These are phyloP conservation scores for Colletotrichum liaoningense DNA, from an alignment of 2,329 filamentous ascomycete genomes.

Conservation along the genomic window DNA sequence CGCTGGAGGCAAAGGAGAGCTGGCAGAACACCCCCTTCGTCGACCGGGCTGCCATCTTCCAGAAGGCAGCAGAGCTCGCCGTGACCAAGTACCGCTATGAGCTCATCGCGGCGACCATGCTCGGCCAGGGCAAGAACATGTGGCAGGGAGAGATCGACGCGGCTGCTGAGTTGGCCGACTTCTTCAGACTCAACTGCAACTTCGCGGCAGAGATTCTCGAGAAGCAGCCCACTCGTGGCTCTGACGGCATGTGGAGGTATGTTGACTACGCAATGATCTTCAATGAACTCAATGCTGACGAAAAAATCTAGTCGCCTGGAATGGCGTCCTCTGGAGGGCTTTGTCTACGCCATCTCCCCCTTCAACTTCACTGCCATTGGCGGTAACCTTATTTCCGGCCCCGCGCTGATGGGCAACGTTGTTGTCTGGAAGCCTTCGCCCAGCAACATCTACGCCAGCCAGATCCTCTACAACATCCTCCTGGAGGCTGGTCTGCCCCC, in stretches of 20 bases:
- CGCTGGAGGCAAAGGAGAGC: slow-evolving; percentile 83
- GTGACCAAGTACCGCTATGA: slow-evolving; percentile 95
- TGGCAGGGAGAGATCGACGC: slow-evolving; percentile 99
- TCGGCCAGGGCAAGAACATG: slow-evolving; percentile 97
- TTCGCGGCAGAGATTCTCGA: slow-evolving; percentile 92
- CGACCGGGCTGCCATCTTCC: slow-evolving; percentile 91
- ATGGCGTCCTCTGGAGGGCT: slow-evolving; percentile 90
- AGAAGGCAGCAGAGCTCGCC: slow-evolving; percentile 94
- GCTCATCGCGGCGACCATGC: slow-evolving; percentile 94
- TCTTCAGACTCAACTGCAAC: slow-evolving; percentile 92
- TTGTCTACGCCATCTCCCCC: slow-evolving; percentile 92
- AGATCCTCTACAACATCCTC: slow-evolving; percentile 89
- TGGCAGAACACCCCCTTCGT: slow-evolving; percentile 92
- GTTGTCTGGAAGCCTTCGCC: slow-evolving; percentile 87
- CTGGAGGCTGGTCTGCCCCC: slow-evolving; percentile 89
- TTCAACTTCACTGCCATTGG: slow-evolving; percentile 99
- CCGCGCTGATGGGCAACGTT: slow-evolving; percentile 92
- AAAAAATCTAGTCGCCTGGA: slow-evolving; percentile 73
- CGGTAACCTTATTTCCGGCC: slow-evolving; percentile 84
- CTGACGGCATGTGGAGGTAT: slow-evolving; percentile 81
- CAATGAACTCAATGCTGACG: neutral
- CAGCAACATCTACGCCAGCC: slow-evolving; percentile 89
- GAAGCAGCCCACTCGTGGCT: slow-evolving; percentile 86
- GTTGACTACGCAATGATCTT: neutral
- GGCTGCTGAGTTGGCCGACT: slow-evolving; percentile 91